Base-by-base conservation (phyloP, 352 stramenopile genomes). In the Phytophthora meadii region DNA sequence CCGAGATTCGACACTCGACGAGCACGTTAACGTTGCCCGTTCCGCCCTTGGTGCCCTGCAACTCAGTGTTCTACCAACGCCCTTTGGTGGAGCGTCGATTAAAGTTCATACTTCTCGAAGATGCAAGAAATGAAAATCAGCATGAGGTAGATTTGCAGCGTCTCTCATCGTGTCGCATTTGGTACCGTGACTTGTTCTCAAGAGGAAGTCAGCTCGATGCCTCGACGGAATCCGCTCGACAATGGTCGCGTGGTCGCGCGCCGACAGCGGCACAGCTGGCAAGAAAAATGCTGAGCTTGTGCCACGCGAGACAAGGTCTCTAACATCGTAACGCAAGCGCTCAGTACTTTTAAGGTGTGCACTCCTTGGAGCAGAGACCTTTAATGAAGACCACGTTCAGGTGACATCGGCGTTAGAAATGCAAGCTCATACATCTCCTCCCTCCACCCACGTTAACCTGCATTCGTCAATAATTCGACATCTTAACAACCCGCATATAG, bases 111-210 rank as follows among this genome's bases (percentile, higher is more conserved):
- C 19, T 39, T 27, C 8, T 28, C 40, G n/a, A 46, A 45, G 39
- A 14, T 46, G 17, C 40, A 46, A 46, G 40, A 46, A 46, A 46
- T 19, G 27, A 14, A 46, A 46, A 46, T 0, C 17, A 46, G 17
- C 40, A 46, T 46, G 40, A 46, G 17, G 7, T 17, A 46, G 40
- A 25, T 61, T 40, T 59, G 57, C 24, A 64, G 14, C 28, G 57
- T 65, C 57, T 60, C 47, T 45, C 28, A 65, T 65, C 48, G 28
- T 66, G 58, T 66, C 58, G 40, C 54, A 37, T 10, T 52, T 52
- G 10, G 14, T 36, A 36, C 37, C 9, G 36, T 12, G 12, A 34
- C 30, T 34, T 34, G 30, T 12, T 34, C 30, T 8, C 36, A 17
- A 11, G 4, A 42, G 10, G 11, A 19, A 42, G 2, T 30, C 30